These are phyloP conservation scores for Cyberlindnera subsufficiens DNA, from an alignment of 805 yeast genomes.

Conservation along the genomic window DNA sequence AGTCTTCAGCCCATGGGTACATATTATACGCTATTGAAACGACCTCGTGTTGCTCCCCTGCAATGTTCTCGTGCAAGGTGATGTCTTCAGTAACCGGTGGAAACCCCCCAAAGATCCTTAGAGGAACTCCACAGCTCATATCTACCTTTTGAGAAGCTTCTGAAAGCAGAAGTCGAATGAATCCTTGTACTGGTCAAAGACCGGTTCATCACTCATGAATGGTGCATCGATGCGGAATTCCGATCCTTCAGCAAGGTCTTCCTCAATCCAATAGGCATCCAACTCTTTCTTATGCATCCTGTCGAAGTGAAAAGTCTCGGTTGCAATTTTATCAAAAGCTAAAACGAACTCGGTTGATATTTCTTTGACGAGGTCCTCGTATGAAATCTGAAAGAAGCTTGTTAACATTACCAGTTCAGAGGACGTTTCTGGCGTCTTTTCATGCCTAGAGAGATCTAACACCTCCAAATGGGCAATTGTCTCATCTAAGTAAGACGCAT, in stretches of 20 bases:
- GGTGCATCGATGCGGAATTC: conserved; percentile 13
- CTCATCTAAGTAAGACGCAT: too few relatives aligned
- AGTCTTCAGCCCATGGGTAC: too few relatives aligned
- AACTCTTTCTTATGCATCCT: background rate
- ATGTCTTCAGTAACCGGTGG: too few relatives aligned
- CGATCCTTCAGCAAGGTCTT: conserved; percentile 12
- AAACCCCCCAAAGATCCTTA: too few relatives aligned
- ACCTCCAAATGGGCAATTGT: too few relatives aligned
- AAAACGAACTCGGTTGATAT: too few relatives aligned
- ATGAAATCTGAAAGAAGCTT: background rate
- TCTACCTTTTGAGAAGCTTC: background rate
- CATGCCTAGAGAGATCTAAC: too few relatives aligned
- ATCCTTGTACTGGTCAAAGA: conserved; percentile 9
- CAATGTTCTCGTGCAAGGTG: too few relatives aligned
- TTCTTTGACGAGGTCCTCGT: background rate
- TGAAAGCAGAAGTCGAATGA: conserved; percentile 8
- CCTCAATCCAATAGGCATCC: conserved; percentile 7
- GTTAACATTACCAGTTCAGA: background rate
- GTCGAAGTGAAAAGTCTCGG: background rate
- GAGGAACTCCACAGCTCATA: too few relatives aligned
- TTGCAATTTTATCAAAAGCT: too few relatives aligned
- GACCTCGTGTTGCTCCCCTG: too few relatives aligned
- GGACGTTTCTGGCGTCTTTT: background rate
- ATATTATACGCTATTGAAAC: too few relatives aligned
- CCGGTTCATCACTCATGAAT: conserved; percentile 16